A percentile compares a stretch with the other conserved stretches of the same genome.
Conservation (phyloP, 192 early-diverging fungal genomes). For the Entomortierella beljakovae region DNA sequence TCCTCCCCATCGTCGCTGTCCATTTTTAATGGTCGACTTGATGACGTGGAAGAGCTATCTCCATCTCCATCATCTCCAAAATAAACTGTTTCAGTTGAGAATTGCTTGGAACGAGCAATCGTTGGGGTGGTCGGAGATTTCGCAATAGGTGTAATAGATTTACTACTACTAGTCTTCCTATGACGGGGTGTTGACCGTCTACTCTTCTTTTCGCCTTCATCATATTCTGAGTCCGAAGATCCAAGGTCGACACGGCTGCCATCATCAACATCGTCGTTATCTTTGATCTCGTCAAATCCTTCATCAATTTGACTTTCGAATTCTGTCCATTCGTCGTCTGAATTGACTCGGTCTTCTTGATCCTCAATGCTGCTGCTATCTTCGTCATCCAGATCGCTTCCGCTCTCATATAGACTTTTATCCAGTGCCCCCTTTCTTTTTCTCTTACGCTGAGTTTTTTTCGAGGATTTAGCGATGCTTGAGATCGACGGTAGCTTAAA, state of each 20-base stretch:
- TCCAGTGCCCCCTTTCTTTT: neutral
- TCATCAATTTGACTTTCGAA: conserved; percentile 33
- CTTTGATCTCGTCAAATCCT: conserved; percentile 20
- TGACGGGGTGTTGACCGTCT: neutral
- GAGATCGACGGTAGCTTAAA: conserved; percentile 16
- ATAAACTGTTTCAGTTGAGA: conserved; percentile 34
- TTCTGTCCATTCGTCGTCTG: conserved; percentile 39
- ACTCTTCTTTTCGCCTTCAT: neutral
- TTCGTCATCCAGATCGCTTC: conserved; percentile 12
- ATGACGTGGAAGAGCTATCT: neutral
- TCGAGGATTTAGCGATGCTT: neutral
- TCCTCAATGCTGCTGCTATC: conserved; percentile 9
- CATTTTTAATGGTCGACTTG: neutral
- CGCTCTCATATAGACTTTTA: neutral
- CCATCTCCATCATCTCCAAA: conserved; percentile 33
- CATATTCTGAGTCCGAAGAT: conserved; percentile 49
- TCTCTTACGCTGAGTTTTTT: conserved; percentile 1
- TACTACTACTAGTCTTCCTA: neutral
- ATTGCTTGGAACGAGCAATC: neutral
- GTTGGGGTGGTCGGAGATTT: neutral
- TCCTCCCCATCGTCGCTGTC: conserved; percentile 10
- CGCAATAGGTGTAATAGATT: neutral
- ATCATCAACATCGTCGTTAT: conserved; percentile 24
- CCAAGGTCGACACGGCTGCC: conserved; percentile 19
- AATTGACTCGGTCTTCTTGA: neutral